Evolutionary conservation across 192 early-diverging fungal species (phyloP), one percentile per base, ranked within the genome.

Genomic region (Podila clonocystis): DNA sequence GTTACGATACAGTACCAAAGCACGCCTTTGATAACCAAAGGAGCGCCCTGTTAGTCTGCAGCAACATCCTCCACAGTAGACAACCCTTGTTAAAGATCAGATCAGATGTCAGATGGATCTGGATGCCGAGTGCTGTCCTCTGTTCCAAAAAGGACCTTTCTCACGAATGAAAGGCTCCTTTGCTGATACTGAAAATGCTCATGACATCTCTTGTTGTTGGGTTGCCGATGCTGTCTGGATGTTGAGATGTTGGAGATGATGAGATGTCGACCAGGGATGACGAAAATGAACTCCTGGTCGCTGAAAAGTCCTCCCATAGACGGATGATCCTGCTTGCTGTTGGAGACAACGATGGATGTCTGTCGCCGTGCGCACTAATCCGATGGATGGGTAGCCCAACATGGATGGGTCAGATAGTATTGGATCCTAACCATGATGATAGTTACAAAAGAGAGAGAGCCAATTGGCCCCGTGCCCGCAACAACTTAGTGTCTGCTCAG

Each of bases 391-490:
- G 52, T 55, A 22, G 24, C 24, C 24, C 52, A 55, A 11, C 20
- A 24, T 22, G 52, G 24, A 26, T n/a, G 52, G 52, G 52, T 55
- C 41, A 45, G 17, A 45, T 45, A 45, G 41, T 45, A 15, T 45
- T 45, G 41, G 52, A 55, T 55, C 52, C 52, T 55, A 55, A 55
- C 52, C 52, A 55, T 55, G 52, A 55, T 55, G 52, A 55, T 24
- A 24, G 24, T 55, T 24, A 55, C 52, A 55, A 55, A 55, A 55
- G 52, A 55, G 52, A 55, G 52, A 55, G 52, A 55, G 52, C 52
- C 52, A 55, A 55, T 55, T 55, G 52, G 20, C 52, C 52, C 52
- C 24, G 52, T 55, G n/a, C 52, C 9, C 24, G 52, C n/a, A n/a
- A 55, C 52, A 55, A 55, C 52, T 26, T 55, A 55, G 20, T 24